Conservation (phyloP, 768 basidiomycete genomes). For the Hemileccinum rubropunctum region DNA sequence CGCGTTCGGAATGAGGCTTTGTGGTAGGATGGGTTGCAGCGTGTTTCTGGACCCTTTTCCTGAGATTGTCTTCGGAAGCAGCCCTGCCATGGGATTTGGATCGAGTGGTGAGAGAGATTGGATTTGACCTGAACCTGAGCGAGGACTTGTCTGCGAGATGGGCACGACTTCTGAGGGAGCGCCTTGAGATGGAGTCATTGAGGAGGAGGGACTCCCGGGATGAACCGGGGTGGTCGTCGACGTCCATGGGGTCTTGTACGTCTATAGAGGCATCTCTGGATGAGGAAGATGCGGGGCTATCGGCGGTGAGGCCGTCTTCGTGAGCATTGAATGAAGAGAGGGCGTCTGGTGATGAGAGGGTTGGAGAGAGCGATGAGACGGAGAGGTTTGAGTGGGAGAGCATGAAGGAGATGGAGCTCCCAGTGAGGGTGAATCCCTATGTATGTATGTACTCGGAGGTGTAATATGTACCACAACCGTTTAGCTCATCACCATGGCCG, state of each 20-base stretch:
- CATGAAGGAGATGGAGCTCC: conserved; percentile 17
- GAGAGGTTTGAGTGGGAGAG: neutral
- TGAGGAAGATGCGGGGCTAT: conserved; percentile 31
- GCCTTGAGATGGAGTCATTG: conserved; percentile 20
- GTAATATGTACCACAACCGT: no score
- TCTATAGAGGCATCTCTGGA: conserved; percentile 34
- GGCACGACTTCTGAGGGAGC: conserved; percentile 28
- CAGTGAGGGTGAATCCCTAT: no score
- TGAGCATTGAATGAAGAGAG: conserved; percentile 32
- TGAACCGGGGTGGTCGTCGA: conserved; percentile 21
- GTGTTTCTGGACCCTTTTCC: conserved; percentile 28
- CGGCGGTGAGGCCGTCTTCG: conserved; percentile 27
- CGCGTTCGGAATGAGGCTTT: conserved; percentile 30
- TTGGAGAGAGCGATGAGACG: conserved; percentile 24
- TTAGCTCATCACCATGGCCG: conserved; percentile 37
- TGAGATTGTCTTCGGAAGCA: conserved; percentile 26
- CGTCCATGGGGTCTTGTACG: conserved; percentile 25
- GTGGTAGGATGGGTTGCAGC: conserved; percentile 11
- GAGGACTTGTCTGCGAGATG: conserved; percentile 24
- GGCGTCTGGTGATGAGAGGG: conserved; percentile 31
- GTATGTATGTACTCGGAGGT: no score
- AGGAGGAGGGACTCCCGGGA: conserved; percentile 27
- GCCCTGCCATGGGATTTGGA: conserved; percentile 22
- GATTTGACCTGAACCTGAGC: conserved; percentile 22
- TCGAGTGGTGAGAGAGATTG: conserved; percentile 26